Percentiles rank a stretch among this genome's conserved stretches.
Evolutionary conservation across 805 yeast genomes (phyloP).

Genomic region (Saitoella complicata): DNA sequence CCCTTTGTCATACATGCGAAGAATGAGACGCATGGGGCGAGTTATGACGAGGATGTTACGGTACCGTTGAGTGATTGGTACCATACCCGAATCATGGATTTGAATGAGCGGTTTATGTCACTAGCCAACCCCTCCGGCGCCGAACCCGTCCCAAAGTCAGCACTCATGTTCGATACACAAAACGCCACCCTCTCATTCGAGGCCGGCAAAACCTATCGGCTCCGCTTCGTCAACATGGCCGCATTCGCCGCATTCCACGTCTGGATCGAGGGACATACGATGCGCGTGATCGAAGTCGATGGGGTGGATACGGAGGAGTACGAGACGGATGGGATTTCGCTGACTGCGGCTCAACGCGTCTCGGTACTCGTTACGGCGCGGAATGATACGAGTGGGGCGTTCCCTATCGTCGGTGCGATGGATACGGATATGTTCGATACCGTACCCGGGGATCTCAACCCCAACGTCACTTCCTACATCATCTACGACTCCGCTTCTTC

Average conservation of each 20-base stretch:
- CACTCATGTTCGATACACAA: conserved; percentile 67
- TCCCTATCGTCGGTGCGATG: conserved; percentile 64
- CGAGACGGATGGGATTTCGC: conserved; percentile 49
- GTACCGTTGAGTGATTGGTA: conserved; percentile 78
- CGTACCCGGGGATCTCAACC: conserved; percentile 43
- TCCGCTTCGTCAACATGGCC: conserved; percentile 73
- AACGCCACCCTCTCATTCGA: conserved; percentile 62
- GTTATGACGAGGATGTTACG: conserved; percentile 64
- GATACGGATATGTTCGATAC: conserved; percentile 75
- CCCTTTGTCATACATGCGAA: conserved; percentile 57
- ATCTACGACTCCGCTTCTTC: conserved; percentile 33
- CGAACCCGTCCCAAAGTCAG: conserved; percentile 81
- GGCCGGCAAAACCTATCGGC: conserved; percentile 71
- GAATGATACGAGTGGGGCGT: conserved; percentile 43
- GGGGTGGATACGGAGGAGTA: conserved; percentile 73
- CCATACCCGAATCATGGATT: conserved; percentile 43
- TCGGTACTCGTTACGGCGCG: conserved; percentile 64
- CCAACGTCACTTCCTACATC: conserved; percentile 64
- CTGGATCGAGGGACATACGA: conserved; percentile 73
- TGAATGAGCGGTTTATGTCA: conserved; percentile 39
- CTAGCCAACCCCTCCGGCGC: conserved; percentile 92
- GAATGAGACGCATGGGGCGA: conserved; percentile 38
- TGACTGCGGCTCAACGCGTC: conserved; percentile 85
- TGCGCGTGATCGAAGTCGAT: conserved; percentile 81
- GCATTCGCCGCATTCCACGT: conserved; percentile 84